A percentile compares a stretch with the other conserved stretches of the same genome.
Conservation (phyloP, 2,329 filamentous ascomycete genomes). For the Beauveria varroae region DNA sequence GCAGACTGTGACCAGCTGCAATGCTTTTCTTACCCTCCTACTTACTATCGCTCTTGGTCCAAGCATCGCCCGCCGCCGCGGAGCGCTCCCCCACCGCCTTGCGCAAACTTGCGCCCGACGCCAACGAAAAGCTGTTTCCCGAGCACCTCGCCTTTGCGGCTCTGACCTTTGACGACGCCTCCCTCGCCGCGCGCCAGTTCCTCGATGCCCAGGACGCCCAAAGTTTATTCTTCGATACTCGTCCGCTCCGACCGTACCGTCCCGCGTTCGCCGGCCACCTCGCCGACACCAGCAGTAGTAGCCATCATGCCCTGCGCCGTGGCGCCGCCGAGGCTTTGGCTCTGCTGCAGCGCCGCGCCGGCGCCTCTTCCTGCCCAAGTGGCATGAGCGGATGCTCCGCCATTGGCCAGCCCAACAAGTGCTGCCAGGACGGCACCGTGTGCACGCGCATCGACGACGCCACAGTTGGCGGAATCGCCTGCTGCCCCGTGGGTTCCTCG, state of each 20-base stretch:
- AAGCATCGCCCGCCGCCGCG: conserved; percentile 27
- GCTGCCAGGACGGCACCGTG: conserved; percentile 58
- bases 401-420: conserved; percentile 62
- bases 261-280: conserved; percentile 46
- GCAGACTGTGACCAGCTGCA: conserved; percentile 32
- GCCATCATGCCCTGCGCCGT: conserved; percentile 23
- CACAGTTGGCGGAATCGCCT: conserved; percentile 62
- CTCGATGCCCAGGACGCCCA: conserved; percentile 20
- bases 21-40: conserved; percentile 34
- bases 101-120: conserved; percentile 64
- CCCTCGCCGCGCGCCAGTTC: conserved; percentile 23
- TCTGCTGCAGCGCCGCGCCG: conserved; percentile 42
- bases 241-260: conserved; percentile 26
- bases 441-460: conserved; percentile 59
- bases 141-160: conserved; percentile 52
- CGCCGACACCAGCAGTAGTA: conserved; percentile 18
- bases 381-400: conserved; percentile 57
- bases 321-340: conserved; percentile 40
- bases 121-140: conserved; percentile 65
- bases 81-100: conserved; percentile 49
- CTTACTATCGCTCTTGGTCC: conserved; percentile 38
- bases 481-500: conserved; percentile 58
- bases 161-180: conserved; percentile 22
- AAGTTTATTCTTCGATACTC: background rate
- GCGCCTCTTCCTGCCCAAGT: conserved; percentile 55